Evolutionary conservation across 169 alveolate genomes (phyloP).

Genomic region (Plasmodium coatneyi): DNA sequence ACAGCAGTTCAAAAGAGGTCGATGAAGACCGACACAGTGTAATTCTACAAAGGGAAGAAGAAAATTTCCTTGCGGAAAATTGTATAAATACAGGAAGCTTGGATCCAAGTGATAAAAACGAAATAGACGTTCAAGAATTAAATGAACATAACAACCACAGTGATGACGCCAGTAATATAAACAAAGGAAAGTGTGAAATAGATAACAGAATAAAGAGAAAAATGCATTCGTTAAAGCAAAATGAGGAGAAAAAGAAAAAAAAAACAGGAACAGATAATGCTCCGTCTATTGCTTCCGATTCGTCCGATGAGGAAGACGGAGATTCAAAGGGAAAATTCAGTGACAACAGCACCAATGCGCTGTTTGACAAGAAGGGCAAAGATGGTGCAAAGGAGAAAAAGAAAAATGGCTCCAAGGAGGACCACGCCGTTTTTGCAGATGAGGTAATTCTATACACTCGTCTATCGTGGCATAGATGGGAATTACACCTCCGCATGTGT

Average conservation of each 20-base stretch:
- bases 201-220: conserved; percentile 28
- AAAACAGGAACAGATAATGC: conserved; percentile 14
- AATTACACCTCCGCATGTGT: background rate
- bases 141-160: background rate
- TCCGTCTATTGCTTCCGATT: background rate
- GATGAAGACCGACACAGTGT: background rate
- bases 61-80: background rate
- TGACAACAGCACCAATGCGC: background rate
- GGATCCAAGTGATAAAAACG: background rate
- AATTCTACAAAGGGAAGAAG: background rate
- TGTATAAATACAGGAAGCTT: background rate
- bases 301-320: background rate
- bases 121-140: background rate
- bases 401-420: background rate
- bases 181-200: conserved; percentile 6
- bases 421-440: background rate
- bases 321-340: background rate
- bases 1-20: background rate
- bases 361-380: background rate
- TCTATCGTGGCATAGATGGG: background rate
- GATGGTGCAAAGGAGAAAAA: background rate
- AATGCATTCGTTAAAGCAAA: conserved; percentile 19
- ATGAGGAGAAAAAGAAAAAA: conserved; percentile 6
- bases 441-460: background rate
- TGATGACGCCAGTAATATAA: conserved; percentile 2